Evolutionary conservation across 352 stramenopile species (phyloP), one percentile per base, ranked within the genome.

Genomic region (Bremia lactucae): DNA sequence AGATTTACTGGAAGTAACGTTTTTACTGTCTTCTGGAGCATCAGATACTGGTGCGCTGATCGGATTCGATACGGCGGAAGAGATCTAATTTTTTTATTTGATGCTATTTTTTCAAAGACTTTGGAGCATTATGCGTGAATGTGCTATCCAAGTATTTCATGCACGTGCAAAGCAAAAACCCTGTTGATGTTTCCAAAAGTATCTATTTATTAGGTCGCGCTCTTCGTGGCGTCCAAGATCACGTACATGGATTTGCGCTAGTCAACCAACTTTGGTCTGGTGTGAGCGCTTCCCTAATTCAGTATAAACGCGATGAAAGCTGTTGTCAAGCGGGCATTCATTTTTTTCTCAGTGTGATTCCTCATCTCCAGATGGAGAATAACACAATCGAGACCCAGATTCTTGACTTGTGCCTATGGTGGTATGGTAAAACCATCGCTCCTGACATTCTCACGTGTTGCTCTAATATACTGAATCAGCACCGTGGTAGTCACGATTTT

Each of bases 1-100:
- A 21, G 70, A 82, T 14, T 26, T 90, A 52, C 39, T 90, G 2
- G 72, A 86, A 54, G 77, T 71, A 2, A 70, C 66, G n/a, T 77
- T 85, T 21, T 65, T 61, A 2, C 37, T 85, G 25, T 58, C 71
- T 7, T 33, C 47, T n/a, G 68, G 61, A 6, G 49, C 76, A 22
- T 62, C 54, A 10, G 50, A 80, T 20, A 18, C 59, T 37, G 74
- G 77, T 87, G 65, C 2, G 62, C 3, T 5, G 22, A n/a, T n/a
- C 35, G 19, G 8, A 18, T 26, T 39, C 35, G 15, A 7, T 9
- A 23, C 11, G 28, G 7, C 14, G 13, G 11, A n/a, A 15, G 9
- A 10, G 43, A 22, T 14, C 65, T 5, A 52, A 7, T 47, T 22
- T 18, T 47, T n/a, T n/a, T n/a, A n/a, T n/a, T n/a, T n/a, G 13